Conservation (phyloP, 192 early-diverging fungal species). For the Coemansia umbellata region DNA sequence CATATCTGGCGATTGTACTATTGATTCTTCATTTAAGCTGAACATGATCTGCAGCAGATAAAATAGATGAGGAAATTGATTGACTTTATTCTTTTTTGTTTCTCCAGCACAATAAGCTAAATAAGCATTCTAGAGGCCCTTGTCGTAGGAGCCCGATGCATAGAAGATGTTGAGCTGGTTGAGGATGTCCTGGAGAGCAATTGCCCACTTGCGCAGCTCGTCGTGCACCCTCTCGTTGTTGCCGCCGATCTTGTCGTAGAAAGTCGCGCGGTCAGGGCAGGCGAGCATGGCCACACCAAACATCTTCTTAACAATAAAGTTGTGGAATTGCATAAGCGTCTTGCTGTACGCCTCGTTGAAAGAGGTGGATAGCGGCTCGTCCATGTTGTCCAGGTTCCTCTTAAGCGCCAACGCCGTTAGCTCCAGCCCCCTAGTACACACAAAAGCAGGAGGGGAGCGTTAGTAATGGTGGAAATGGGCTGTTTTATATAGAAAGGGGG, state of each 20-base stretch:
- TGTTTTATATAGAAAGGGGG: too few relatives aligned
- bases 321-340: constrained; percentile 69
- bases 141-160: constrained; percentile 40
- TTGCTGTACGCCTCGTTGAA: constrained; percentile 69
- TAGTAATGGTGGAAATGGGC: too few relatives aligned
- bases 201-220: constrained; percentile 67
- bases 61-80: too few relatives aligned
- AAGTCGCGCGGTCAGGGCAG: constrained; percentile 84
- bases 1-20: too few relatives aligned
- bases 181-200: constrained; percentile 70
- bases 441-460: neutral
- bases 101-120: too few relatives aligned
- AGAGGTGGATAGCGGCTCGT: constrained; percentile 64
- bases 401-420: constrained; percentile 69
- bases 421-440: constrained; percentile 61
- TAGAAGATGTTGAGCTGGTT: constrained; percentile 62
- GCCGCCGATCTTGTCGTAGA: constrained; percentile 80
- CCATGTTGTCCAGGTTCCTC: constrained; percentile 52
- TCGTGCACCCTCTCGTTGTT: constrained; percentile 55
- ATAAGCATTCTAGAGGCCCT: constrained; percentile 51
- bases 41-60: too few relatives aligned
- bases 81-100: too few relatives aligned
- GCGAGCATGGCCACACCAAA: constrained; percentile 81
- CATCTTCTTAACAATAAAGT: constrained; percentile 62
- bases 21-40: too few relatives aligned